Base-by-base conservation (phyloP, 768 basidiomycete species). In the Coprinopsis sp. region DNA sequence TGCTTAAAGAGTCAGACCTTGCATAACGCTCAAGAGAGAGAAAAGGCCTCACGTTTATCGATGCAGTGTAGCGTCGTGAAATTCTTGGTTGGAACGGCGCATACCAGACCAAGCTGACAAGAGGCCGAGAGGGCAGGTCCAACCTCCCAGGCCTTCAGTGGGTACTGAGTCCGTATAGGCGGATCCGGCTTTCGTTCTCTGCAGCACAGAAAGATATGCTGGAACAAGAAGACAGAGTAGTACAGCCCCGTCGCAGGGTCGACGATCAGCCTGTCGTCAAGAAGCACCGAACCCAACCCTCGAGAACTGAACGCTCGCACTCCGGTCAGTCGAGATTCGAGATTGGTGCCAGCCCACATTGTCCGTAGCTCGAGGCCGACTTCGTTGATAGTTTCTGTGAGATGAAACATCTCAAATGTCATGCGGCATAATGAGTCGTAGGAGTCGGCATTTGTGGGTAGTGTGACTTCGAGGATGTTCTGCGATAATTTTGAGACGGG, bases 321-420 rank as follows among this genome's bases (percentile, higher is more conserved):
- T 12, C 50, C 45, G 23, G 57, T 61, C 4, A 65, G 57, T 7
- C 69, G 63, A 13, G 49, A 48, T 37, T 54, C 53, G 13, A 71
- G 56, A 19, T 58, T 56, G 13, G 50, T 52, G n/a, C 51, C 28
- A 21, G 63, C 46, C 29, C 55, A 56, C 58, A 66, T 63, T 8
- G 67, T 67, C 13, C 70, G 69, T 10, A 71, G 47, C 34, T 67
- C 63, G 27, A 37, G 47, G 7, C 68, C 67, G 23, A 68, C 66
- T 56, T 73, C 70, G 49, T 66, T 50, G 42, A 73, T 64, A 13
- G 61, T 61, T n/a, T 60, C 54, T 1, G 64, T 58, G 13, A 68
- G 58, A 33, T 65, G 60, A n/a, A 37, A 51, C 33, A 67, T 51
- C 16, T 63, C 54, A 40, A 64, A 58, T 18, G 61, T 55, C 25